These are phyloP conservation scores for Plasmodium coatneyi DNA, from an alignment of 169 alveolate genomes.

Conservation along the genomic window DNA sequence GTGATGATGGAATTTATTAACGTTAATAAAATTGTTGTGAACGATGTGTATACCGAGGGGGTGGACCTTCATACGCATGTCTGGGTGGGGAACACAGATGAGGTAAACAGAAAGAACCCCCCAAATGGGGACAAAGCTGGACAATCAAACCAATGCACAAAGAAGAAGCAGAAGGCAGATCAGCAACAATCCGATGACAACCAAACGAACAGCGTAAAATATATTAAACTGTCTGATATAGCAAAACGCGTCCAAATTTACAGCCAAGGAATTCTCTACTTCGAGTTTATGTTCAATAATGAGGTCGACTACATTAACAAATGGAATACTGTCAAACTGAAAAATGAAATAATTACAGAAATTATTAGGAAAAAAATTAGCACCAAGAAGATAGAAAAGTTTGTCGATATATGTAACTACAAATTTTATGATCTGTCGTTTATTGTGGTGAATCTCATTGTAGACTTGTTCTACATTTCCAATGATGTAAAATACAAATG, in stretches of 20 bases:
- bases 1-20: constrained; percentile 60
- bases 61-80: constrained; percentile 20
- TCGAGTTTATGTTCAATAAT: constrained; percentile 48
- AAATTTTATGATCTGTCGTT: constrained; percentile 39
- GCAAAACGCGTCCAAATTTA: constrained; percentile 13
- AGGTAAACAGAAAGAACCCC: neutral
- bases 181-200: neutral
- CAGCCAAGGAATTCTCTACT: constrained; percentile 42
- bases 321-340: constrained; percentile 66
- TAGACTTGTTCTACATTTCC: constrained; percentile 45
- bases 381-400: constrained; percentile 21
- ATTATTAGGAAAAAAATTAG: constrained; percentile 31
- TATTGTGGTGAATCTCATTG: constrained; percentile 12
- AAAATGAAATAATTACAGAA: constrained; percentile 67
- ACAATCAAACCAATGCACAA: neutral
- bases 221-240: constrained; percentile 57
- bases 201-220: constrained; percentile 8
- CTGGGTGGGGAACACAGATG: neutral
- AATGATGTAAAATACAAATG: constrained; percentile 66
- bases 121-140: neutral
- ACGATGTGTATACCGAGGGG: constrained; percentile 19
- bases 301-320: constrained; percentile 44
- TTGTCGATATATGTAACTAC: constrained; percentile 19
- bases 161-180: neutral
- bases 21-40: constrained; percentile 51